Conservation (phyloP, 176 grass and related monocot genomes). For the Rhipidocladum racemiflorum region DNA sequence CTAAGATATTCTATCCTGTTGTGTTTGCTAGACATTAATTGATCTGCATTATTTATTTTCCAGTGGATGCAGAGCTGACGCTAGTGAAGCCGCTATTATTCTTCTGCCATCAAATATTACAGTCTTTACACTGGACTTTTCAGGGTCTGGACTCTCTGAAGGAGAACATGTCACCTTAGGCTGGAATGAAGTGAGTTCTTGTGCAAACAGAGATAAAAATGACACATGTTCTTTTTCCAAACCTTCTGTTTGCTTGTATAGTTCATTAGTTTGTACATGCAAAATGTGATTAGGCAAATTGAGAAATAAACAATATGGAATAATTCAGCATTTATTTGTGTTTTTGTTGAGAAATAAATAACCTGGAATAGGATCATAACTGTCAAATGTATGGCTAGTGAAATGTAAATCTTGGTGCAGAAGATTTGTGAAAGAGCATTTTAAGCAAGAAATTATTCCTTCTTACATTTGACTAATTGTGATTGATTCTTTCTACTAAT, state of each 20-base stretch:
- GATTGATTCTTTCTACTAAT: not conserved
- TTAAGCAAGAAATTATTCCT: not conserved
- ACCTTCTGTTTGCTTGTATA: conserved; percentile 1
- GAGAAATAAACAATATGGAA: not conserved
- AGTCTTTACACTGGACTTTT: conserved; percentile 99
- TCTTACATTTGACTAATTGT: not conserved
- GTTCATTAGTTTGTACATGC: conserved; percentile 24
- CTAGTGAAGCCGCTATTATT: conserved; percentile 98
- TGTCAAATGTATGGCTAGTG: conserved; percentile 2
- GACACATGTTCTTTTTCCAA: not conserved
- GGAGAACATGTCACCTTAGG: conserved; percentile 98
- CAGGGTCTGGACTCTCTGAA: conserved; percentile 98
- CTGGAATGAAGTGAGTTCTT: conserved; percentile 90
- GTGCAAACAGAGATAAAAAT: conserved; percentile 6
- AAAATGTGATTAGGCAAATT: not conserved
- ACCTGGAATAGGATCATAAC: not conserved
- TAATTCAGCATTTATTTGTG: not conserved
- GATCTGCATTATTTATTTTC: conserved; percentile 53
- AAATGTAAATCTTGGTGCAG: not conserved
- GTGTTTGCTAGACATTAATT: conserved; percentile 31
- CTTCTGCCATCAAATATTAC: conserved; percentile 95
- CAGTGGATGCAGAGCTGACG: conserved; percentile 99
- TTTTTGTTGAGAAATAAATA: conserved; percentile 14
- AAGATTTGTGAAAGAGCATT: not conserved
- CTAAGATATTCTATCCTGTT: conserved; percentile 22